phyloP scores from a whole-genome alignment of 352 stramenopile species.

The Phytophthora boehmeriae region DNA sequence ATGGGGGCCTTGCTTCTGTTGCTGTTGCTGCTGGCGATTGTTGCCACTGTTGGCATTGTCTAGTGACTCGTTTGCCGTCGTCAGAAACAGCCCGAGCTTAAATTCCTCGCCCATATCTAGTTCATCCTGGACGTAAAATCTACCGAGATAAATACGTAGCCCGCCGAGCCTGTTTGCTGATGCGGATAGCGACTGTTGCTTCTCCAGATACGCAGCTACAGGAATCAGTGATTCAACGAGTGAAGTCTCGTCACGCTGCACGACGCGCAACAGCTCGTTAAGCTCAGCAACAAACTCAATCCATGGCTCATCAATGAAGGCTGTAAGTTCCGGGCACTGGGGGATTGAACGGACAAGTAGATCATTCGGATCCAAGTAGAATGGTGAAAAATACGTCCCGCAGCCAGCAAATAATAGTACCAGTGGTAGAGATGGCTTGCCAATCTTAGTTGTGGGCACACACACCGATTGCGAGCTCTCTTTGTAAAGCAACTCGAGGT shows the following conservation, averaged over 20 bases:
- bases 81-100: constrained; percentile 76
- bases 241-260: constrained; percentile 58
- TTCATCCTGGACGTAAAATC: constrained; percentile 79
- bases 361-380: constrained; percentile 83
- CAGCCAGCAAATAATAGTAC: constrained; percentile 80
- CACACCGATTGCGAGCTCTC: constrained; percentile 75
- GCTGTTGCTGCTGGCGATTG: constrained; percentile 24
- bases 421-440: constrained; percentile 70
- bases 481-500: constrained; percentile 79
- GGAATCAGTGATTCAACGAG: constrained; percentile 66
- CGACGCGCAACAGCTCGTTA: constrained; percentile 74
- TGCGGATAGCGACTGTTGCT: constrained; percentile 45
- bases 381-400: constrained; percentile 80
- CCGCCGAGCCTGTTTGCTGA: constrained; percentile 56
- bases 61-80: constrained; percentile 45
- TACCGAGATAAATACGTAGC: constrained; percentile 71
- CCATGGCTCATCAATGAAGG: constrained; percentile 88
- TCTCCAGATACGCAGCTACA: constrained; percentile 69
- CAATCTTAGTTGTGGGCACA: constrained; percentile 73
- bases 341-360: constrained; percentile 79
- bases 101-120: constrained; percentile 72
- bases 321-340: constrained; percentile 76
- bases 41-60: constrained; percentile 32
- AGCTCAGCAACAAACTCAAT: constrained; percentile 86
- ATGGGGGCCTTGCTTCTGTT: constrained; percentile 18